Evolutionary conservation across 768 basidiomycete species (phyloP), one percentile per base, ranked within the genome.

Genomic region (Lenzites betulinus): DNA sequence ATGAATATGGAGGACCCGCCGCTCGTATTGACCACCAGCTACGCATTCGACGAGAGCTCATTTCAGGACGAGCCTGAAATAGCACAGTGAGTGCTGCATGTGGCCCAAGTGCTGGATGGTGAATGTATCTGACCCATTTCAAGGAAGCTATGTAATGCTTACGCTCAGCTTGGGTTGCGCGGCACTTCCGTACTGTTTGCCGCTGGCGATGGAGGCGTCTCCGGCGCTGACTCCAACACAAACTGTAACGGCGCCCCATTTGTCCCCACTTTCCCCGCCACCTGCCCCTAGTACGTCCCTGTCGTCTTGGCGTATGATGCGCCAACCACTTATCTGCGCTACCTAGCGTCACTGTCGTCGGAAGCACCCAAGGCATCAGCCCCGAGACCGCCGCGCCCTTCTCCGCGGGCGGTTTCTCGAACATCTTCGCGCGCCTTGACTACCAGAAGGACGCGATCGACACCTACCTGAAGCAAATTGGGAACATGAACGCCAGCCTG

Each of bases 231-330:
- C 51, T 25, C 63, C 30, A 44, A 50, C 16, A 22, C 43, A 20
- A 73, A 71, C 65, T 73, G 72, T 67, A 88, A 89, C 63, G 75
- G 75, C 62, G 58, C 50, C 9, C 66, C 58, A 25, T 77, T 77
- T 69, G 47, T 74, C 11, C 70, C 73, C 12, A 71, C 73, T 4
- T 77, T 76, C 73, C 75, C 74, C 0, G 69, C 71, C 8, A 68
- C 69, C 35, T 77, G 76, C 58, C 73, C 75, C 12, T 76, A 64
- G 73, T 75, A 51, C 44, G 71, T 65, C 18, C 6, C 20, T 33
- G 26, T 7, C 2, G 26, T 7, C 15, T 5, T 9, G 26, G 15
- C 47, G 18, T 30, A 20, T 54, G 13, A 23, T 11, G 18, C 7
- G 22, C 8, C 6, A 18, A 12, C 39, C 26, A 12, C 33, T 38